Evolutionary conservation across 1,139 yeast species (phyloP).

Genomic region (Protomyces inundatus): DNA sequence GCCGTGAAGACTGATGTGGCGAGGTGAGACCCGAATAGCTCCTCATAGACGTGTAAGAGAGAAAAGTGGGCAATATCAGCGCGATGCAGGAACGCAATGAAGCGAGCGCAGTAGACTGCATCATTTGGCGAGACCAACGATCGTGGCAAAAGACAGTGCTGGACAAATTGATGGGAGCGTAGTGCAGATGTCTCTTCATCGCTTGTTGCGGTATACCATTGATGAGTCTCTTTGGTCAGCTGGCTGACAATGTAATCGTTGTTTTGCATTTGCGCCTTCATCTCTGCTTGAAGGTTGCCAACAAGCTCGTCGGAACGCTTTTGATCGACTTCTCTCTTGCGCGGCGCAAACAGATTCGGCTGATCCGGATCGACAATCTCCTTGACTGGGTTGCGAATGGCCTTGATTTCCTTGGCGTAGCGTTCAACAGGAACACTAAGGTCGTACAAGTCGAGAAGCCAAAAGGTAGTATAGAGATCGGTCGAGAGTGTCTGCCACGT

Average conservation of each 20-base stretch:
- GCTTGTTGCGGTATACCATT: neutral
- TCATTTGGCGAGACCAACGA: conserved; percentile 76
- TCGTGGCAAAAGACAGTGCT: conserved; percentile 69
- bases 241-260: conserved; percentile 37
- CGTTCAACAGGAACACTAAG: conserved; percentile 51
- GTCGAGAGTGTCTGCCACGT: conserved; percentile 41
- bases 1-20: conserved; percentile 62
- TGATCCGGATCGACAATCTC: neutral
- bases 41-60: conserved; percentile 46
- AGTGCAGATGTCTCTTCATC: neutral
- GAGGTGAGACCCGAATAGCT: conserved; percentile 49
- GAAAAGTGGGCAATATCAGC: conserved; percentile 47
- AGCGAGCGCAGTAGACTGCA: conserved; percentile 66
- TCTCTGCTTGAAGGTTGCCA: conserved; percentile 32
- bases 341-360: neutral
- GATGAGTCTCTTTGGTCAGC: conserved; percentile 38
- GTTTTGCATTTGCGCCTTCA: conserved; percentile 39
- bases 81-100: conserved; percentile 51
- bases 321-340: neutral
- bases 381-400: neutral
- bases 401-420: conserved; percentile 47
- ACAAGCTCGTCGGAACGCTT: neutral
- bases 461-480: conserved; percentile 56
- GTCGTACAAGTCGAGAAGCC: conserved; percentile 74
- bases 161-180: conserved; percentile 44